Percentiles rank a stretch among this genome's conserved stretches.
Evolutionary conservation across 306 rosid species (phyloP).

Genomic region (Adenanthera pavonina): DNA sequence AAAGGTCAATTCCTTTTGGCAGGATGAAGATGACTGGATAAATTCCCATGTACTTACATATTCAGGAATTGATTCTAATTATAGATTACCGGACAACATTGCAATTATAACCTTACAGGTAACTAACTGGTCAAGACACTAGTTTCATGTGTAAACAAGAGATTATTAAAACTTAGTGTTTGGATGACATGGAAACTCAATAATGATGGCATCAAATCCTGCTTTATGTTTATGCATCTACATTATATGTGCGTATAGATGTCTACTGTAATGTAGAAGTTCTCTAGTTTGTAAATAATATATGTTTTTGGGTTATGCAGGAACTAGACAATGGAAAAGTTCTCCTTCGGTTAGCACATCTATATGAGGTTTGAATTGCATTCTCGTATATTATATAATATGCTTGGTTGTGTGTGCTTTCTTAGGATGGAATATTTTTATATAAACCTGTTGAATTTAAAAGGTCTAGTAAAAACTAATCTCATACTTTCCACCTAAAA

Average conservation of each 20-base stretch:
- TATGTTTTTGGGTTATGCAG: conserved; percentile 48
- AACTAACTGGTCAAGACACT: conserved; percentile 16
- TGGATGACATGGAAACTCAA: conserved; percentile 14
- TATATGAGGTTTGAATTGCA: conserved; percentile 67
- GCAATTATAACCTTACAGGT: conserved; percentile 79
- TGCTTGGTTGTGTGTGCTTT: neutral
- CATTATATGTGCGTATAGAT: neutral
- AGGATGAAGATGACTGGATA: conserved; percentile 73
- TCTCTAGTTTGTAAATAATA: neutral
- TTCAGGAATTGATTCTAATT: conserved; percentile 64
- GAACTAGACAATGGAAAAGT: conserved; percentile 68
- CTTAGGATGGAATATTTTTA: neutral
- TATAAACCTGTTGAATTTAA: conserved; percentile 17
- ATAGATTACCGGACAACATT: conserved; percentile 69
- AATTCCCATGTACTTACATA: conserved; percentile 61
- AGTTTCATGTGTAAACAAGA: conserved; percentile 9
- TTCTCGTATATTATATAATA: conserved; percentile 19
- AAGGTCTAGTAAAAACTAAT: neutral
- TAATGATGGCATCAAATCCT: conserved; percentile 8
- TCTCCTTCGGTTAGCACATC: conserved; percentile 79
- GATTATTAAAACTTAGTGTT: conserved; percentile 4
- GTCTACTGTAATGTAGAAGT: conserved; percentile 18
- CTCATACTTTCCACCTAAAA: conserved; percentile 1
- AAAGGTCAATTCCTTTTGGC: conserved; percentile 40
- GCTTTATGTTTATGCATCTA: neutral